Evolutionary conservation across 345 rosid species (phyloP).

Genomic region (Eucalyptus polybractea): DNA sequence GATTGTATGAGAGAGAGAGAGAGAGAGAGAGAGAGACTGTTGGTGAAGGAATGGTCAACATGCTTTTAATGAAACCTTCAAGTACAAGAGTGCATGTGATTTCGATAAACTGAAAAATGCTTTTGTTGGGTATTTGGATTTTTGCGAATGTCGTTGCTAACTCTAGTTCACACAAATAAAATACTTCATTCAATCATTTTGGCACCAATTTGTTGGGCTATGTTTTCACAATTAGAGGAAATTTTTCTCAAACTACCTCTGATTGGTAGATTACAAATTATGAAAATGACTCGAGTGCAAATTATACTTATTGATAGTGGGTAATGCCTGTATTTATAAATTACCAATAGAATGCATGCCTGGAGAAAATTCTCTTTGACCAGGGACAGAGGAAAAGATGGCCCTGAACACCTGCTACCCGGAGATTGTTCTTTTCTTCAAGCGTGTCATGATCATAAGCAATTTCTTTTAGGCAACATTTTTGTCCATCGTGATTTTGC

Average conservation of each 20-base stretch:
- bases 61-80: background rate
- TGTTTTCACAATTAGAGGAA: background rate
- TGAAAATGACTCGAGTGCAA: background rate
- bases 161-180: background rate
- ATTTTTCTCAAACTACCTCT: background rate
- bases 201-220: background rate
- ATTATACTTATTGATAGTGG: background rate
- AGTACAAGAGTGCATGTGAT: background rate
- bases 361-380: background rate
- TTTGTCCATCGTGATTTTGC: background rate
- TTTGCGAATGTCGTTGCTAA: background rate
- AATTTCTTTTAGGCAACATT: background rate
- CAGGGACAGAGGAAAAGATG: background rate
- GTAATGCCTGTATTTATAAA: background rate
- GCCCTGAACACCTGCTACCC: background rate
- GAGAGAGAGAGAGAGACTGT: background rate
- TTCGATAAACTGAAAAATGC: background rate
- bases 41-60: constrained; percentile 7
- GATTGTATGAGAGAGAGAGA: constrained; percentile 37
- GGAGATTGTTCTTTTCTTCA: background rate
- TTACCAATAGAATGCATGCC: background rate
- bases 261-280: background rate
- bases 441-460: background rate
- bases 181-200: background rate
- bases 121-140: background rate